Evolutionary conservation across 148 eudicot genomes (phyloP), one percentile per base, ranked within the genome.

Genomic region (Cornus florida): DNA sequence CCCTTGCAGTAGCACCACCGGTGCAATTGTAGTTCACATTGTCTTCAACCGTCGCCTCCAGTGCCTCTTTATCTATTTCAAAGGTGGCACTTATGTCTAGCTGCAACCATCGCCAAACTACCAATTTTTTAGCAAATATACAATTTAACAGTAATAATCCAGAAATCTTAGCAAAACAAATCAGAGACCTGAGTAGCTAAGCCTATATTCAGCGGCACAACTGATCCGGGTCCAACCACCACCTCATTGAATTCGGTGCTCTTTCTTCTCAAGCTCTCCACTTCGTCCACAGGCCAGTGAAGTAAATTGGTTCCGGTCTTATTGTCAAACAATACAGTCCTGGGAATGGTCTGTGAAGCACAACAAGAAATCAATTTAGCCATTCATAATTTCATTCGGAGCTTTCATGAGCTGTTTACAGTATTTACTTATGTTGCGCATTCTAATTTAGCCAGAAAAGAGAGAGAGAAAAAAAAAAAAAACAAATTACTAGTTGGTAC

Each of bases 81-180:
- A 96, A 96, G 20, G 92, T 87, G 0, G 97, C 98, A 8, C 22
- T 80, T 77, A 96, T 83, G 77, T 96, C 99, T 84, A 92, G 67
- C 95, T 96, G 88, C 66, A 75, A 70, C 48, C 28, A 71, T 48
- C 53, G 41, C 23, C 62, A 68, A 50, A 23, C 43, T 39, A 39
- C 5, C 43, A 39, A 39, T 4, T 39, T 39, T 39, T 39, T 2
- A 39, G 43, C 7, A 39, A 4, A 39, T 39, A 39, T 39, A 20
- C 50, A 50, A 46, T 32, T 4, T 4, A 60, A 4, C 13, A 39
- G 1, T 6, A 60, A 60, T 60, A 19, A 60, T 60, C 22, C 0
- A 2, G 13, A 60, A 60, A 60, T 50, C 2, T 60, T 60, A 60
- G 65, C 65, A 60, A 60, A 17, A 10, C 9, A 0, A 8, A 60